phyloP scores from a whole-genome alignment of 2,329 filamentous ascomycete genomes.

The Purpureocillium lavendulum region DNA sequence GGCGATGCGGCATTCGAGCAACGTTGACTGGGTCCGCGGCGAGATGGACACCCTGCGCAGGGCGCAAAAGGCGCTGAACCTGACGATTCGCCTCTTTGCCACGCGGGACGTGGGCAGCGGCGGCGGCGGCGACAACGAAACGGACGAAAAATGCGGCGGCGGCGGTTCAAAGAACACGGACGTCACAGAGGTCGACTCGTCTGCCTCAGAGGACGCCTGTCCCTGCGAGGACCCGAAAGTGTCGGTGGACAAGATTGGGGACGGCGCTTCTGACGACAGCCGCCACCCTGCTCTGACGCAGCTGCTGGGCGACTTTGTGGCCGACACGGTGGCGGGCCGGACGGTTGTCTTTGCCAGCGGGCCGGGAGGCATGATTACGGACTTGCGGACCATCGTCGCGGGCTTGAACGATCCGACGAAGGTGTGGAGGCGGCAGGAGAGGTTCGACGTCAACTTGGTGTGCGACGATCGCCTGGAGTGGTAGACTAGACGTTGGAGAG shows the following conservation, averaged over 20 bases:
- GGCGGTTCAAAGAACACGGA: constrained; percentile 6
- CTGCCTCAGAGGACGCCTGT: constrained; percentile 16
- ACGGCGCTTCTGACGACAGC: constrained; percentile 18
- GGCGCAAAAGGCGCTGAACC: constrained; percentile 23
- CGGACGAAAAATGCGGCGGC: constrained; percentile 3
- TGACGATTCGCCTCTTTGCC: constrained; percentile 50
- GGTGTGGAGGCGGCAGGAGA: constrained; percentile 51
- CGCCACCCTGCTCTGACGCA: constrained; percentile 36
- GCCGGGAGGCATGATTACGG: constrained; percentile 50
- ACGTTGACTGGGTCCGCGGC: constrained; percentile 48
- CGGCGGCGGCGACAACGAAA: constrained; percentile 10
- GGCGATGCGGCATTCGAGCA: constrained; percentile 46
- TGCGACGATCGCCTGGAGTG: constrained; percentile 54
- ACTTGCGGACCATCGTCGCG: constrained; percentile 46
- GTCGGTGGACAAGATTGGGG: constrained; percentile 19
- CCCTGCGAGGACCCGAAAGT: constrained; percentile 15
- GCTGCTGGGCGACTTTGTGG: constrained; percentile 41
- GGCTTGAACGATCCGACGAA: constrained; percentile 39
- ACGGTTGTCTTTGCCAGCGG: constrained; percentile 54
- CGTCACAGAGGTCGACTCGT: constrained; percentile 11
- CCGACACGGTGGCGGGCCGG: constrained; percentile 34
- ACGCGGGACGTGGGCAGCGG: constrained; percentile 36
- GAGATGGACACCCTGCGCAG: constrained; percentile 45
- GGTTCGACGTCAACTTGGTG: constrained; percentile 45
- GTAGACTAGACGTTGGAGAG: constrained; percentile 13